These are phyloP conservation scores for Pestalotiopsis sp. DNA, from an alignment of 2,329 filamentous ascomycete genomes.

Conservation along the genomic window DNA sequence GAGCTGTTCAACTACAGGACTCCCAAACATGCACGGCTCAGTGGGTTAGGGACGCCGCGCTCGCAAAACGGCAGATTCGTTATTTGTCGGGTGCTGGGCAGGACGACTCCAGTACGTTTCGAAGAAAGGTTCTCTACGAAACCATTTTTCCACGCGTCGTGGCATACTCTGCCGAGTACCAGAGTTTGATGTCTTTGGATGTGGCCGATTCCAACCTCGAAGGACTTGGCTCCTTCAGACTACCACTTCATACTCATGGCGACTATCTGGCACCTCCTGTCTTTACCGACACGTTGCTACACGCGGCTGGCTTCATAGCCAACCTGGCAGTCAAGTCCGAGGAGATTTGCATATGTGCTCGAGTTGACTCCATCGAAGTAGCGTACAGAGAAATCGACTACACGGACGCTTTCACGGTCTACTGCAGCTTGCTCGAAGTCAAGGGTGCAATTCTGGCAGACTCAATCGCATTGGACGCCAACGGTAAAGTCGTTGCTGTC, in stretches of 20 bases:
- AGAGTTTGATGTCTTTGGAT: slow-evolving; percentile 4
- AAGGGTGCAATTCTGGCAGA: slow-evolving; percentile 12
- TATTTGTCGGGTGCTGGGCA: slow-evolving; percentile 6
- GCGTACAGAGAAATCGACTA: slow-evolving; percentile 12
- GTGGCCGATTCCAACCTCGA: slow-evolving; percentile 11
- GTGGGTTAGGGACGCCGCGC: not conserved
- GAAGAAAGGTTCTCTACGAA: slow-evolving; percentile 16
- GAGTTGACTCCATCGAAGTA: slow-evolving; percentile 7
- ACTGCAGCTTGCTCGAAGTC: slow-evolving; percentile 14
- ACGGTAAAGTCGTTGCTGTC: slow-evolving; percentile 7
- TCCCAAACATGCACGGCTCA: not conserved
- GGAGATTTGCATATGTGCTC: slow-evolving; percentile 18
- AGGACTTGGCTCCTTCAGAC: slow-evolving; percentile 12
- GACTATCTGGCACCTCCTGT: slow-evolving; percentile 11
- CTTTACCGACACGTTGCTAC: slow-evolving; percentile 20
- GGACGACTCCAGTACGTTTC: slow-evolving; percentile 13
- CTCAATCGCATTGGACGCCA: slow-evolving; percentile 1
- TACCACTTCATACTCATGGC: not conserved
- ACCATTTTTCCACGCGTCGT: slow-evolving; percentile 20
- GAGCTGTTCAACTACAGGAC: not conserved
- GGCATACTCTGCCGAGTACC: slow-evolving; percentile 16
- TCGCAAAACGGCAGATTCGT: slow-evolving; percentile 5
- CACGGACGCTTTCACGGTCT: slow-evolving; percentile 11
- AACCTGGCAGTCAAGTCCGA: slow-evolving; percentile 14
- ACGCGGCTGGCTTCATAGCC: slow-evolving; percentile 20